A percentile compares a stretch with the other conserved stretches of the same genome.
phyloP scores from a whole-genome alignment of 805 yeast genomes.

The Candida insectalens region DNA sequence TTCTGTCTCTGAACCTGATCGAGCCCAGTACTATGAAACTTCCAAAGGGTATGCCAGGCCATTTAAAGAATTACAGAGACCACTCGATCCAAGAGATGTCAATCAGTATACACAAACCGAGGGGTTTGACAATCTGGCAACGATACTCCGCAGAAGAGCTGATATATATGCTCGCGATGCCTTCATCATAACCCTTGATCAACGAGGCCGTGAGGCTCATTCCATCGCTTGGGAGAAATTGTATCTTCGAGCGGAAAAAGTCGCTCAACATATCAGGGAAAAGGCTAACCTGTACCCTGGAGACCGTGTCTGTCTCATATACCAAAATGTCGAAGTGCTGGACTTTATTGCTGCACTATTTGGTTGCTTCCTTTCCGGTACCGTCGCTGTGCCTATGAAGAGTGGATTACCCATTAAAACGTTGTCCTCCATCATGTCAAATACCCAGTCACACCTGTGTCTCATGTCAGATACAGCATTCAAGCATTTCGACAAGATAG shows the following conservation, averaged over 20 bases:
- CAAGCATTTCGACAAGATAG: conserved; percentile 61
- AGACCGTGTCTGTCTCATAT: conserved; percentile 77
- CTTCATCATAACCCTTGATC: conserved; percentile 66
- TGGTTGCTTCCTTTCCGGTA: conserved; percentile 90
- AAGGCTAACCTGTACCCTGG: conserved; percentile 66
- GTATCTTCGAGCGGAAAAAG: conserved; percentile 71
- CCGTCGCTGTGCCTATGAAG: conserved; percentile 89
- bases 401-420: conserved; percentile 62
- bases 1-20: no score
- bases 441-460: conserved; percentile 69
- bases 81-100: conserved; percentile 53
- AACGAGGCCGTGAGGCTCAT: no score
- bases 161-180: conserved; percentile 50
- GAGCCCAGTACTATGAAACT: no score
- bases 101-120: conserved; percentile 26
- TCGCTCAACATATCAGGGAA: conserved; percentile 74
- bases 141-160: conserved; percentile 67
- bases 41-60: no score
- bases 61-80: conserved; percentile 39
- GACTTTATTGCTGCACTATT: conserved; percentile 81
- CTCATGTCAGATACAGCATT: conserved; percentile 73
- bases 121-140: conserved; percentile 54
- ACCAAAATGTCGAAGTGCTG: conserved; percentile 72
- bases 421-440: conserved; percentile 58
- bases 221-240: conserved; percentile 86